phyloP scores from a whole-genome alignment of 2,329 filamentous ascomycete species.

The Aureobasidium sp. region DNA sequence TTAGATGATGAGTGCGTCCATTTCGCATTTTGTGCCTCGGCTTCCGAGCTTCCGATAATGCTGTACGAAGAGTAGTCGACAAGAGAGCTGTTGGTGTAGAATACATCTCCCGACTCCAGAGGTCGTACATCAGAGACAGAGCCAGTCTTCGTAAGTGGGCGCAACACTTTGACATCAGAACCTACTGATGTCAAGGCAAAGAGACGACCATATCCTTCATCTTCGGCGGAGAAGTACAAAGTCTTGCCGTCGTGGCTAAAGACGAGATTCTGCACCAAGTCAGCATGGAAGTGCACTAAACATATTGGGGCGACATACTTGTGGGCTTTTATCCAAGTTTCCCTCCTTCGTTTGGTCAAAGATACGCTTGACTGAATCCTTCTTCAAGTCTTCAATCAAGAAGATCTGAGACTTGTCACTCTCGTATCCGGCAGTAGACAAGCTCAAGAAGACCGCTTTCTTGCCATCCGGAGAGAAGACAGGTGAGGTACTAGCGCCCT shows the following conservation, averaged over 20 bases:
- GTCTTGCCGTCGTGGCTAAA: constrained; percentile 49
- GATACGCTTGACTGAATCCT: constrained; percentile 49
- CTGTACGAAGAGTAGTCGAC: constrained; percentile 65
- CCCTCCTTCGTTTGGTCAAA: constrained; percentile 53
- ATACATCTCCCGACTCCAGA: constrained; percentile 45
- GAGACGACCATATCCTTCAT: constrained; percentile 53
- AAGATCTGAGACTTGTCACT: constrained; percentile 66
- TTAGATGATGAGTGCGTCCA: constrained; percentile 50
- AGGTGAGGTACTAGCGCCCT: constrained; percentile 58
- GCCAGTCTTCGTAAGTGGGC: constrained; percentile 45
- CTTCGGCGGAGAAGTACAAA: constrained; percentile 67
- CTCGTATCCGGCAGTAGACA: constrained; percentile 71
- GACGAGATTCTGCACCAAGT: constrained; percentile 25
- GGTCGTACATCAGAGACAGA: constrained; percentile 46
- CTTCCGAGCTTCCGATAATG: constrained; percentile 44
- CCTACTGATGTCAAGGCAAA: constrained; percentile 50
- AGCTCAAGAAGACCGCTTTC: constrained; percentile 67
- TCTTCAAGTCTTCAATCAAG: constrained; percentile 52
- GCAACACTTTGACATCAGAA: constrained; percentile 32
- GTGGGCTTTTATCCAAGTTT: constrained; percentile 52
- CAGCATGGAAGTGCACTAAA: not conserved
- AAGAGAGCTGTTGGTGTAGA: constrained; percentile 60
- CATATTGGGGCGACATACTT: constrained; percentile 28
- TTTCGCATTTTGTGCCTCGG: constrained; percentile 23
- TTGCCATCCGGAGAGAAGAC: constrained; percentile 67